phyloP scores from a whole-genome alignment of 2,329 filamentous ascomycete species.

The Trichoderma lentiforme region DNA sequence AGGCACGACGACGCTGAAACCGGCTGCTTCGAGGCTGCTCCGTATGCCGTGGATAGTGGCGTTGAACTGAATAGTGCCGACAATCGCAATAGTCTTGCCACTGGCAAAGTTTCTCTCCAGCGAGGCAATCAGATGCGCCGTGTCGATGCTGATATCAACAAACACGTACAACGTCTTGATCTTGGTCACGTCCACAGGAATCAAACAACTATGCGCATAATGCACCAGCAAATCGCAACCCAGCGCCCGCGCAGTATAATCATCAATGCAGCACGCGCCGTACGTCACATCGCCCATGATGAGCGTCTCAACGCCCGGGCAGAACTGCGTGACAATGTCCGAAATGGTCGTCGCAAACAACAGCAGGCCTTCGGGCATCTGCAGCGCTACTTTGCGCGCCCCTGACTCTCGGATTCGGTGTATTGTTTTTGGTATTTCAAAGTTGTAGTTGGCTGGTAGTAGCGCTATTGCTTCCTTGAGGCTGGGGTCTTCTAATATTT shows the following conservation, averaged over 20 bases:
- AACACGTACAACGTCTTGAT: conserved; percentile 98
- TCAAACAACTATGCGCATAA: conserved; percentile 94
- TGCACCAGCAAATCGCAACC: conserved; percentile 94
- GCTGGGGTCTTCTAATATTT: conserved; percentile 79
- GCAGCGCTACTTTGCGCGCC: conserved; percentile 83
- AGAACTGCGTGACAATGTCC: conserved; percentile 93
- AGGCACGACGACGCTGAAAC: conserved; percentile 81
- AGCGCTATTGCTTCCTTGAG: conserved; percentile 85
- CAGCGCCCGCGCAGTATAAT: conserved; percentile 91
- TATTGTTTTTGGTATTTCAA: conserved; percentile 97
- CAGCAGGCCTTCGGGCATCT: conserved; percentile 93
- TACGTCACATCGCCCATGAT: conserved; percentile 99
- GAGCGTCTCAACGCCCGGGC: conserved; percentile 82
- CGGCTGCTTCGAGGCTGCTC: conserved; percentile 72
- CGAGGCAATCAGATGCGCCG: conserved; percentile 78
- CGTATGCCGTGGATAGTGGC: conserved; percentile 87
- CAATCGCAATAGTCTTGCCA: conserved; percentile 84
- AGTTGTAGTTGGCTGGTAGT: conserved; percentile 93
- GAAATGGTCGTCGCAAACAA: conserved; percentile 97
- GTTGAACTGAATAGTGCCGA: conserved; percentile 98
- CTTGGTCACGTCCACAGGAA: conserved; percentile 92
- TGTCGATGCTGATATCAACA: conserved; percentile 95
- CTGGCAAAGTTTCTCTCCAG: conserved; percentile 82
- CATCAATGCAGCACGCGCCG: conserved; percentile 96
- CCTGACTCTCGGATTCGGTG: conserved; percentile 80